phyloP scores from a whole-genome alignment of 2,329 filamentous ascomycete species.

The Fusarium graminum region DNA sequence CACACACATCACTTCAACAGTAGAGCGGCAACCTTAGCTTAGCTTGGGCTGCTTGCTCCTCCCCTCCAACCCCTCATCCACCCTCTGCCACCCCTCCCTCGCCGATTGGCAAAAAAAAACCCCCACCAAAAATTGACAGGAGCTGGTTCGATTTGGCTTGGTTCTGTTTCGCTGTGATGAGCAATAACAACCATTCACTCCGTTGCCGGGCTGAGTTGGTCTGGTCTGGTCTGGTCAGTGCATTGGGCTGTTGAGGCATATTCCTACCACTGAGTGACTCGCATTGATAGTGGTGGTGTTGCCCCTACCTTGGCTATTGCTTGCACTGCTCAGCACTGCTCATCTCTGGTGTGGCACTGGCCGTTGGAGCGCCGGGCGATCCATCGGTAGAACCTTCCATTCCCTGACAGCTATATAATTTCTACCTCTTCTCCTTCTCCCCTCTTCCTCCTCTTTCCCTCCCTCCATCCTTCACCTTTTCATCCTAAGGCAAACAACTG shows the following conservation, averaged over 20 bases:
- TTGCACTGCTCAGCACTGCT: constrained; percentile 4
- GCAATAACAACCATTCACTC: constrained; percentile 43
- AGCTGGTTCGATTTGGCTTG: constrained; percentile 40
- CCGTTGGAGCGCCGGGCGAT: constrained; percentile 35
- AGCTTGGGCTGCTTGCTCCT: constrained; percentile 4
- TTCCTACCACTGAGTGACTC: constrained; percentile 35
- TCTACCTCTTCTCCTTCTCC: constrained; percentile 27
- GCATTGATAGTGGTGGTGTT: constrained; percentile 11
- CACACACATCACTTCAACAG: constrained; percentile 6
- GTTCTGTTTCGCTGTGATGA: constrained; percentile 43
- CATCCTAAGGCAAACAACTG: constrained; percentile 38
- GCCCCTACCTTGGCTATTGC: constrained; percentile 1
- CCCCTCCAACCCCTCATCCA: constrained; percentile 35
- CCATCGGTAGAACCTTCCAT: constrained; percentile 38
- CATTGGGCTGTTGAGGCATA: constrained; percentile 46
- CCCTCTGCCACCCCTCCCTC: constrained; percentile 38
- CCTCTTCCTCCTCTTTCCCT: constrained; percentile 30
- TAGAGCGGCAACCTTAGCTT: constrained; percentile 1
- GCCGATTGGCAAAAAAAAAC: constrained; percentile 34
- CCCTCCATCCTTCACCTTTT: constrained; percentile 18
- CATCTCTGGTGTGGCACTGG: constrained; percentile 24
- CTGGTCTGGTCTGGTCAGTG: constrained; percentile 8
- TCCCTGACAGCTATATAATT: constrained; percentile 31
- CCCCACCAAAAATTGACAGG: constrained; percentile 45
- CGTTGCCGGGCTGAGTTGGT: constrained; percentile 12